Percentiles rank a stretch among this genome's conserved stretches.
Conservation (phyloP, 768 basidiomycete genomes). For the Chalciporus piperatus region DNA sequence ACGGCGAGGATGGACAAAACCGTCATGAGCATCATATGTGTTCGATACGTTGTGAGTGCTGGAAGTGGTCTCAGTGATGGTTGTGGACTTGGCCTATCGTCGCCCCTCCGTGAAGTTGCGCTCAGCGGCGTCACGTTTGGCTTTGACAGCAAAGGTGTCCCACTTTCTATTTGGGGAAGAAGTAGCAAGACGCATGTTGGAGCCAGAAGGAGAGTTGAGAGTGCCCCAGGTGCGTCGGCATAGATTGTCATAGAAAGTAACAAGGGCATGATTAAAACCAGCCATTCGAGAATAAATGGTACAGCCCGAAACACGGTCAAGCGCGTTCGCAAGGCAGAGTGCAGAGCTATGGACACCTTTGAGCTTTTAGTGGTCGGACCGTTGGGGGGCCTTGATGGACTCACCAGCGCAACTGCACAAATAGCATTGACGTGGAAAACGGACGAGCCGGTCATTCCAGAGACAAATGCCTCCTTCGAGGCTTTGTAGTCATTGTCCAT, state of each 20-base stretch:
- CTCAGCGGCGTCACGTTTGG: slow-evolving; percentile 3
- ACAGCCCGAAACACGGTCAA: slow-evolving; percentile 36
- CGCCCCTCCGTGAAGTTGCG: background rate
- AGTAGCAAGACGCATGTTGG: slow-evolving; percentile 45
- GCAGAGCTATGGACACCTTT: slow-evolving; percentile 71
- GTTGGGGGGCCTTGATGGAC: slow-evolving; percentile 23
- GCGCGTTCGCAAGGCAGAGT: slow-evolving; percentile 57
- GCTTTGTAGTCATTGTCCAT: slow-evolving; percentile 54
- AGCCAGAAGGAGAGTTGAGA: slow-evolving; percentile 49
- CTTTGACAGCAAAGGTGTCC: slow-evolving; percentile 54
- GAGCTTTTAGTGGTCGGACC: slow-evolving; percentile 17
- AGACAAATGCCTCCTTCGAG: slow-evolving; percentile 81
- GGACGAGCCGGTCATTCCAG: slow-evolving; percentile 68
- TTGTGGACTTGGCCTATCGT: background rate
- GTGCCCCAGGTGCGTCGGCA: slow-evolving; percentile 51
- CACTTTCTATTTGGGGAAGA: slow-evolving; percentile 39
- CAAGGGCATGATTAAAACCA: slow-evolving; percentile 71
- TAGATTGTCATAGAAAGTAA: slow-evolving; percentile 78
- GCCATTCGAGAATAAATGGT: slow-evolving; percentile 52
- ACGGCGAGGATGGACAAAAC: slow-evolving; percentile 90
- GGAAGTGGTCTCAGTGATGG: slow-evolving; percentile 48
- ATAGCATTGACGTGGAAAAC: slow-evolving; percentile 67
- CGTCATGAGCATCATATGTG: slow-evolving; percentile 96
- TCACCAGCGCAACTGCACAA: slow-evolving; percentile 61
- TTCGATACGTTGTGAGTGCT: slow-evolving; percentile 82